These are phyloP conservation scores for Peniophora sp. DNA, from an alignment of 1,284 basidiomycete species.

Conservation along the genomic window DNA sequence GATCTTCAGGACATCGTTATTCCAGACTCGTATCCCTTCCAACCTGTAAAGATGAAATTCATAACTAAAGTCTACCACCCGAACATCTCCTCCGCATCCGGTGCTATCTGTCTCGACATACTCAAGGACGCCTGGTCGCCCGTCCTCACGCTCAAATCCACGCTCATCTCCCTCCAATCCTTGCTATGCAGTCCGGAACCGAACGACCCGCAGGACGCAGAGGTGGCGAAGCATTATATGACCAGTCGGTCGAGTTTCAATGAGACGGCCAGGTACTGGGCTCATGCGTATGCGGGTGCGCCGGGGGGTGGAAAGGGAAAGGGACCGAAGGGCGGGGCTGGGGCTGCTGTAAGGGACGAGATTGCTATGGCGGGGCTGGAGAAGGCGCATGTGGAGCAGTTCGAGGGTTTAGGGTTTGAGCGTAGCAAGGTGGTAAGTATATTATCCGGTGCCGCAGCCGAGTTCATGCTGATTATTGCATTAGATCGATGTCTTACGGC, in stretches of 20 bases:
- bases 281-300: slow-evolving; percentile 80
- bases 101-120: slow-evolving; percentile 86
- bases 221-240: slow-evolving; percentile 95
- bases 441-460: neutral
- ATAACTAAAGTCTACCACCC: slow-evolving; percentile 97
- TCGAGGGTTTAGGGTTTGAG: slow-evolving; percentile 68
- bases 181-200: slow-evolving; percentile 96
- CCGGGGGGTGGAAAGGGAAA: slow-evolving; percentile 40
- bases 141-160: slow-evolving; percentile 93
- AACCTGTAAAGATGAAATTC: slow-evolving; percentile 98
- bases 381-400: slow-evolving; percentile 65
- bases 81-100: slow-evolving; percentile 91
- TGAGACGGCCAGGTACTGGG: slow-evolving; percentile 92
- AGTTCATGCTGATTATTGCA: neutral
- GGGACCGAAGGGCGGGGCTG: slow-evolving; percentile 23
- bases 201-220: slow-evolving; percentile 96
- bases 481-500: slow-evolving; percentile 80
- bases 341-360: slow-evolving; percentile 36
- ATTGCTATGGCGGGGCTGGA: slow-evolving; percentile 73
- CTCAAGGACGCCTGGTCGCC: slow-evolving; percentile 90
- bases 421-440: slow-evolving; percentile 66
- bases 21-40: slow-evolving; percentile 92
- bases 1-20: slow-evolving; percentile 81
- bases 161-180: slow-evolving; percentile 92
- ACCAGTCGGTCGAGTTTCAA: slow-evolving; percentile 85